These are phyloP conservation scores for Penicillium sp. DNA, from an alignment of 2,329 filamentous ascomycete genomes.

Conservation along the genomic window DNA sequence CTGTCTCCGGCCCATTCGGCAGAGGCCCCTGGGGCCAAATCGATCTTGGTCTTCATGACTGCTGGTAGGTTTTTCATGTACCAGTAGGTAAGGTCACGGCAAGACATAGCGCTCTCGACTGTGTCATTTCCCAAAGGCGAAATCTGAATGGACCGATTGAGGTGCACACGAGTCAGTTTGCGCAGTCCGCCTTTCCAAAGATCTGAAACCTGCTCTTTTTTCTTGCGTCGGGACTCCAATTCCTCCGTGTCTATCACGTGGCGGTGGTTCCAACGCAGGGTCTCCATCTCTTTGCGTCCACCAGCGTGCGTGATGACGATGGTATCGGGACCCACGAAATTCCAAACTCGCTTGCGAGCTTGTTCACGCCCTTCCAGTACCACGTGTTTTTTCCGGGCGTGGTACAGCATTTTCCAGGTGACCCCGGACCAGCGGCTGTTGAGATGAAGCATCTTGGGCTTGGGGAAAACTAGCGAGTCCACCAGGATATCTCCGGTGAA, in stretches of 20 bases:
- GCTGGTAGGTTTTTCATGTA: not conserved
- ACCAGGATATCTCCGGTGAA: slow-evolving; percentile 55
- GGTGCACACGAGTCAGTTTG: not conserved
- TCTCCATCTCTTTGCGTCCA: not conserved
- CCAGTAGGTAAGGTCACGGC: not conserved
- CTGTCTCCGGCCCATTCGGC: too few species aligned
- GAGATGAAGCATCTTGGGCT: slow-evolving; percentile 52
- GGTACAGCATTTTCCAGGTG: slow-evolving; percentile 38
- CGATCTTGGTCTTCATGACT: not conserved
- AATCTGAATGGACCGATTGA: not conserved
- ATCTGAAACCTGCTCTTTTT: not conserved
- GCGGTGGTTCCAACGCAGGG: not conserved
- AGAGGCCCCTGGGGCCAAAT: too few species aligned
- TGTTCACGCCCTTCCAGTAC: slow-evolving; percentile 49
- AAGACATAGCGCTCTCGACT: not conserved
- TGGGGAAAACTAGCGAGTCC: slow-evolving; percentile 56
- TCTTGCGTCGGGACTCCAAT: not conserved
- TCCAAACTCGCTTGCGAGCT: slow-evolving; percentile 37
- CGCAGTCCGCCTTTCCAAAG: not conserved
- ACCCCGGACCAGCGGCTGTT: slow-evolving; percentile 59
- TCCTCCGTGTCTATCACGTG: not conserved
- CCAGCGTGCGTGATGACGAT: not conserved
- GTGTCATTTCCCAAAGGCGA: not conserved
- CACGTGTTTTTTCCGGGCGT: slow-evolving; percentile 9
- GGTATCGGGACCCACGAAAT: not conserved